These are phyloP conservation scores for Acanthochlamys bracteata DNA, from an alignment of 106 monocot species.

Conservation along the genomic window DNA sequence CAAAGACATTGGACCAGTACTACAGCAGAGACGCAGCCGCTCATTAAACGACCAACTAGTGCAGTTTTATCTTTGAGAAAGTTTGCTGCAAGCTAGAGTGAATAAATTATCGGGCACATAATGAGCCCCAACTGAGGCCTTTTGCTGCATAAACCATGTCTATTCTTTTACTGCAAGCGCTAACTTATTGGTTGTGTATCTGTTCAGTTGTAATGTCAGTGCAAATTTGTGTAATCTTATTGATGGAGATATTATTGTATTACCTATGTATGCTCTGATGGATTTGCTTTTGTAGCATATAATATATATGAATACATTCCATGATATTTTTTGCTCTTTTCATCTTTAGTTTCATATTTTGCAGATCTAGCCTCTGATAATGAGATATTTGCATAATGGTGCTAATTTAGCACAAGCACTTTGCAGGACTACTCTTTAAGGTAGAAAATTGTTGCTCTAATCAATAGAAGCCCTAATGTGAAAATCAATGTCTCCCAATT, in stretches of 20 bases:
- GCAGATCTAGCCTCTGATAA: too few relatives aligned
- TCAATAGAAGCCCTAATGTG: too few relatives aligned
- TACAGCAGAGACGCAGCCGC: constrained; percentile 64
- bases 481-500: too few relatives aligned
- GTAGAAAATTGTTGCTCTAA: too few relatives aligned
- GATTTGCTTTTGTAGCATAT: background rate
- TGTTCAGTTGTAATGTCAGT: background rate
- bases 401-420: too few relatives aligned
- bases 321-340: too few relatives aligned
- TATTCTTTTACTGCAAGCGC: constrained; percentile 6
- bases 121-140: constrained; percentile 1
- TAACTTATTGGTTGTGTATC: background rate
- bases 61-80: background rate
- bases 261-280: background rate
- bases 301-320: background rate
- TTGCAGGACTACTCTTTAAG: too few relatives aligned
- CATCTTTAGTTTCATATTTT: too few relatives aligned
- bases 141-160: background rate
- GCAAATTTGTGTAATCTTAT: background rate
- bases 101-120: background rate
- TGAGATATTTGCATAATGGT: too few relatives aligned
- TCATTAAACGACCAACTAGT: constrained; percentile 20
- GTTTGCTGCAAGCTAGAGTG: background rate
- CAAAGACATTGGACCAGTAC: constrained; percentile 85
- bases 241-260: background rate